Base-by-base conservation (phyloP, 139 green algal species). In the Eudorina sp. region DNA sequence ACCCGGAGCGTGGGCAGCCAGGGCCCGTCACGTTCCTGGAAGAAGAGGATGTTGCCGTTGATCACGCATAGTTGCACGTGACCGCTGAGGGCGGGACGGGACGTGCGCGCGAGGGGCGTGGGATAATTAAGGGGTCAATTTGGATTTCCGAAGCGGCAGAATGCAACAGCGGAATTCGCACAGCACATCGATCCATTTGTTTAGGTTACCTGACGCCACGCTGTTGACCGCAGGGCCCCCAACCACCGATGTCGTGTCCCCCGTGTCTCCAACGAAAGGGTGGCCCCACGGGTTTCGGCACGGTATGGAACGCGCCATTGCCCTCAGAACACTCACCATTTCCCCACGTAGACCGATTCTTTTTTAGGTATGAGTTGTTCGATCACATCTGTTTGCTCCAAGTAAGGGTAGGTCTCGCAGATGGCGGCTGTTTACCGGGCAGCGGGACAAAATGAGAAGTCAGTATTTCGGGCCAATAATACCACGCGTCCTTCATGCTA, bases 311-410 rank as follows among this genome's bases (percentile, higher is more conserved):
- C n/a, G n/a, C n/a, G n/a, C 5, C 29, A 31, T 72, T 72, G 8
- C n/a, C 23, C 58, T 34, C 3, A 34, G 11, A 46, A 5, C 36
- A n/a, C 75, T 68, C 80, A 99, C 96, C 96, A 96, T 85, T 99
- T 99, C 31, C 96, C 96, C 7, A 99, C 48, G 25, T 94, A 92
- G 0, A 98, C 79, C 13, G 95, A 91, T 48, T 97, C 94, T 83
- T 99, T 99, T 89, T 99, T 99, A 8, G 98, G 98, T 13, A 99
- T 90, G 0, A 99, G 87, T 4, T 95, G 91, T 29, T 99, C 98
- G 21, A 99, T 93, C 38, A 96, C 92, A 6, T 95, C 94, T 21
- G 77, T 94, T 46, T 98, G 93, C 51, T 95, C 93, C 34, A 99
- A 88, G 31, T 86, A 96, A 0, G 97, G 97, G 77, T 99, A 99